Evolutionary conservation across 441 rosid species (phyloP), one percentile per base, ranked within the genome.

Genomic region (Hura crepitans): DNA sequence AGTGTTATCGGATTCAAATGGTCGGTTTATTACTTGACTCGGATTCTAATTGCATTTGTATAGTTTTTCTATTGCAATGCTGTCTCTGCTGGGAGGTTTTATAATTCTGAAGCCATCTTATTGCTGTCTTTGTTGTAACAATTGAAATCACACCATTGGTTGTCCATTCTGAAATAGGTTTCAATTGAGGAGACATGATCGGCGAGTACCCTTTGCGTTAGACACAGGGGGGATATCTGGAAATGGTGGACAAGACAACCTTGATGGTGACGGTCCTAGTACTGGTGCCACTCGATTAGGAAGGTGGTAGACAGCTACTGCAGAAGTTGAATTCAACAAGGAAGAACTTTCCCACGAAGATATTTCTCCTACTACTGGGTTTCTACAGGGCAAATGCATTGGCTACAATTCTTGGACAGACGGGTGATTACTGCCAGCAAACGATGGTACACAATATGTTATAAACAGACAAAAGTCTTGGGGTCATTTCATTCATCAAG

Each of bases 301-400:
- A 55, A 85, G 89, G 92, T 30, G 89, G 97, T 49, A 86, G 85
- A 76, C 95, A 86, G 75, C 85, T 92, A 39, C 69, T 89, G 60
- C 89, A 80, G 69, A 95, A 90, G 83, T 79, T 92, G 51, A 95
- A 95, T 83, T 79, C 87, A 4, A 89, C 93, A 39, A 85, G 99
- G 72, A 89, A 84, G 69, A 90, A 95, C 81, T 81, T 95, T 63
- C 98, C 99, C 1, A 86, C 85, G 93, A 95, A 95, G 85, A 74
- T 90, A 74, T 95, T 95, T 70, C 82, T 95, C 20, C 78, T 95
- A 11, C 87, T 95, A 23, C 79, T 95, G 67, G 98, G 99, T 45
- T 95, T 95, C 85, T 95, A 92, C 75, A 90, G 96, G 0, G 99
- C 98, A 47, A 95, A 95, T 81, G 99, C 99, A 20, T 75, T 95